phyloP scores from a whole-genome alignment of 1,139 yeast species.

The Suhomyces bokatorum region DNA sequence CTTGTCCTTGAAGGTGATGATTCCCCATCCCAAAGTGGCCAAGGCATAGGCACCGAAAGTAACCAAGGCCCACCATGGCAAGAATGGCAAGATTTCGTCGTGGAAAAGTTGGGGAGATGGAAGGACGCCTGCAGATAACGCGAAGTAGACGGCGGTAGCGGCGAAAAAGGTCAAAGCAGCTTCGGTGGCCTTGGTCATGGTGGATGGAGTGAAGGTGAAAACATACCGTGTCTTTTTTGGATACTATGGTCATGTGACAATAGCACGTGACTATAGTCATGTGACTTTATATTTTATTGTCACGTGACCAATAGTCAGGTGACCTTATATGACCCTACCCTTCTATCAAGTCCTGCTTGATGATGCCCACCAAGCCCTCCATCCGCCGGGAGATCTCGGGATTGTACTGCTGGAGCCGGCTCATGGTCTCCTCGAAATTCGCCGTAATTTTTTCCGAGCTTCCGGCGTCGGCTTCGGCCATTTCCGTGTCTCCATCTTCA shows the following conservation, averaged over 20 bases:
- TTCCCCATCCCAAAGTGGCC: constrained; percentile 70
- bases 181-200: constrained; percentile 73
- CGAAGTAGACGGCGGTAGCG: constrained; percentile 53
- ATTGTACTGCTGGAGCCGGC: constrained; percentile 37
- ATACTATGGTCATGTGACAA: constrained; percentile 1
- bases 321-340: no score
- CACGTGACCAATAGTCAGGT: neutral
- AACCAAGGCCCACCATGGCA: constrained; percentile 74
- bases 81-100: constrained; percentile 58
- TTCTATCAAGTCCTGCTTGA: constrained; percentile 42
- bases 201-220: constrained; percentile 7
- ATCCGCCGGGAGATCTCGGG: constrained; percentile 41
- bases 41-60: constrained; percentile 74
- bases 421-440: constrained; percentile 20
- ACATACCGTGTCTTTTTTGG: constrained; percentile 8
- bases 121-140: constrained; percentile 52
- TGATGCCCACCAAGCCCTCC: constrained; percentile 42
- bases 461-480: constrained; percentile 17
- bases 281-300: no score
- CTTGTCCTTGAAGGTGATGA: constrained; percentile 71
- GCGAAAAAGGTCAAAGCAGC: constrained; percentile 51
- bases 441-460: constrained; percentile 20
- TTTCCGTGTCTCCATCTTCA: constrained; percentile 14
- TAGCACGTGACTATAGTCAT: neutral
- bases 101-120: constrained; percentile 55